phyloP scores from a whole-genome alignment of 495 filamentous ascomycete genomes.

The Lophiotrema nucula region DNA sequence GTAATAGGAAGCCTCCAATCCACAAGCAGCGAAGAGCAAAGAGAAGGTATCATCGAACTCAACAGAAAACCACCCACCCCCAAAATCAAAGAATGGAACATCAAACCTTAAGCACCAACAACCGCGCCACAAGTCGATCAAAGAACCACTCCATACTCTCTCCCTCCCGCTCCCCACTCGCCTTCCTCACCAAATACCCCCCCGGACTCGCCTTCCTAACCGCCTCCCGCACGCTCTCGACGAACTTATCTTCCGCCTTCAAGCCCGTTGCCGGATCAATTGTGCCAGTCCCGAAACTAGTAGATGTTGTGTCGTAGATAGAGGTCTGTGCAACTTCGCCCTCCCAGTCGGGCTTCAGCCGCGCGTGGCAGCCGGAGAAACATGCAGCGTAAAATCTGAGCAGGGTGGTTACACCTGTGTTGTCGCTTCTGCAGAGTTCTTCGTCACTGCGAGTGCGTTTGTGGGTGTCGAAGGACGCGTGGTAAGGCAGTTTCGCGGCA shows the following conservation, averaged over 20 bases:
- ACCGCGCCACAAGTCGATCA: conserved; percentile 31
- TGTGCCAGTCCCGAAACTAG: too few species aligned
- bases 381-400: conserved; percentile 29
- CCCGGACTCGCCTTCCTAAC: conserved; percentile 13
- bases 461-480: conserved; percentile 17
- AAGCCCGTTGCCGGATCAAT: neutral
- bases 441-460: neutral
- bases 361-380: conserved; percentile 31
- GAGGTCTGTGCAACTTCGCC: conserved; percentile 18
- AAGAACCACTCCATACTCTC: conserved; percentile 33
- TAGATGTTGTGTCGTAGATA: too few species aligned
- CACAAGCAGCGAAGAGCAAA: too few species aligned
- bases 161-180: conserved; percentile 10
- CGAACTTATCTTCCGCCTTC: conserved; percentile 20
- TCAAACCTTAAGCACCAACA: conserved; percentile 17
- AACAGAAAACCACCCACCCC: neutral
- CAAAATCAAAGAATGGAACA: neutral
- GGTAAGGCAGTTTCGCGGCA: conserved; percentile 30
- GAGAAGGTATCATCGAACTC: too few species aligned
- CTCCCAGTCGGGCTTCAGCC: conserved; percentile 21
- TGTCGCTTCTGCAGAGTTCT: conserved; percentile 12
- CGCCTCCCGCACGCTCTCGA: conserved; percentile 24
- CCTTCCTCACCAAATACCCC: conserved; percentile 21
- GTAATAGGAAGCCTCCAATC: neutral
- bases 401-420: conserved; percentile 23